A percentile compares a stretch with the other conserved stretches of the same genome.
Conservation (phyloP, 371 early-diverging fungal species). For the Conidiobolus coronatus region DNA sequence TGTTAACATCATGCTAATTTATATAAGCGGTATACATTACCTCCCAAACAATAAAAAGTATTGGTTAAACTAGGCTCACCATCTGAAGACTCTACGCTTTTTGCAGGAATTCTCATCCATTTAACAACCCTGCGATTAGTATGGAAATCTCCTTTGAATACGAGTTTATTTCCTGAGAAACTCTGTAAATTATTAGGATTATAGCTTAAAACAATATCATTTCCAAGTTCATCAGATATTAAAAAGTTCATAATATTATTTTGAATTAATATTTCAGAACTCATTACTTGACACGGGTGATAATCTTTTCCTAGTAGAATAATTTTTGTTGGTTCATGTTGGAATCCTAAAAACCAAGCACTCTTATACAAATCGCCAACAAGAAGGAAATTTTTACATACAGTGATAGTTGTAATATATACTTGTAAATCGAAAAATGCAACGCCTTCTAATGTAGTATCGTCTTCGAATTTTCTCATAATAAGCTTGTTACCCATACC, state of each 20-base stretch:
- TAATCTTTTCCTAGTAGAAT: constrained; percentile 78
- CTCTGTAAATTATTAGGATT: constrained; percentile 48
- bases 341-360: constrained; percentile 84
- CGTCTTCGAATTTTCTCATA: constrained; percentile 75
- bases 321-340: constrained; percentile 86
- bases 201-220: constrained; percentile 60
- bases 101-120: constrained; percentile 26
- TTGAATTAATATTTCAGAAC: constrained; percentile 51
- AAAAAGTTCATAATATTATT: constrained; percentile 46
- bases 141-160: constrained; percentile 77
- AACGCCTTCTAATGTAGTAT: constrained; percentile 70
- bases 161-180: constrained; percentile 27
- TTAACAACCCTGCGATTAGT: constrained; percentile 45
- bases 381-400: constrained; percentile 77
- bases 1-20: background rate
- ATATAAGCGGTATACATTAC: background rate
- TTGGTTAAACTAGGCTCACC: constrained; percentile 6
- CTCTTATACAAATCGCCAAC: constrained; percentile 85
- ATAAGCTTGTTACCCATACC: constrained; percentile 86
- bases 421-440: constrained; percentile 92
- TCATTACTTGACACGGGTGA: constrained; percentile 32
- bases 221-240: constrained; percentile 64
- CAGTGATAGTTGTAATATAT: constrained; percentile 57
- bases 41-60: background rate
- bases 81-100: constrained; percentile 10